Evolutionary conservation across 129 eudicot species (phyloP), one percentile per base, ranked within the genome.

Genomic region (Lactuca sativa): DNA sequence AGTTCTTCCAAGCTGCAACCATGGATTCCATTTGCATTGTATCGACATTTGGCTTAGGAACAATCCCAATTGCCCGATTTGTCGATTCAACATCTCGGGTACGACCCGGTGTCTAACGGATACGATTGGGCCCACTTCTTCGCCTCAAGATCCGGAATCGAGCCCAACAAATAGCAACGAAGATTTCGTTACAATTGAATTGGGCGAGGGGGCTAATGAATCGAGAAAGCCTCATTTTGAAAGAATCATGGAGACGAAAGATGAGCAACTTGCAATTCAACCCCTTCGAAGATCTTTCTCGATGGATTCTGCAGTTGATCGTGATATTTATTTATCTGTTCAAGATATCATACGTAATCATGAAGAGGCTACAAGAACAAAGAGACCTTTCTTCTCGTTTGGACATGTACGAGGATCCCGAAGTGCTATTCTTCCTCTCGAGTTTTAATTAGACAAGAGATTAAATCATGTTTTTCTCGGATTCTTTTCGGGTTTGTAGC

Each of bases 51-150:
- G 98, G 98, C 90, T 92, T n/a, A 77, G 85, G 53, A 81, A 60
- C 80, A 92, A 86, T 62, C 78, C 96, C 6, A 92, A 85, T 75
- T 92, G 98, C 78, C 98, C 98, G 9, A 77, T 92, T 55, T 92
- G 98, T 59, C 73, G 98, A 48, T 72, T 93, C 43, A 74, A 78
- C 77, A 89, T 92, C 56, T 83, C 90, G 10, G 92, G 98, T 48
- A 57, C 70, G 5, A 62, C 79, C 51, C 69, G 77, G 54, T 60
- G 64, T 70, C 77, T 81, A 25, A 37, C 74, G 5, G 90, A 79
- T 58, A 74, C 73, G 4, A 79, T 86, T 10, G 98, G 86, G 3
- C 95, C 92, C 6, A 77, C 75, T 32, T 86, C 98, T 51, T 92
- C 95, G 0, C 98, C 98, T 32, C 96, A 85, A 65, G 88, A 85